Conservation (phyloP, 2,329 filamentous ascomycete species). For the Didymella exigua region DNA sequence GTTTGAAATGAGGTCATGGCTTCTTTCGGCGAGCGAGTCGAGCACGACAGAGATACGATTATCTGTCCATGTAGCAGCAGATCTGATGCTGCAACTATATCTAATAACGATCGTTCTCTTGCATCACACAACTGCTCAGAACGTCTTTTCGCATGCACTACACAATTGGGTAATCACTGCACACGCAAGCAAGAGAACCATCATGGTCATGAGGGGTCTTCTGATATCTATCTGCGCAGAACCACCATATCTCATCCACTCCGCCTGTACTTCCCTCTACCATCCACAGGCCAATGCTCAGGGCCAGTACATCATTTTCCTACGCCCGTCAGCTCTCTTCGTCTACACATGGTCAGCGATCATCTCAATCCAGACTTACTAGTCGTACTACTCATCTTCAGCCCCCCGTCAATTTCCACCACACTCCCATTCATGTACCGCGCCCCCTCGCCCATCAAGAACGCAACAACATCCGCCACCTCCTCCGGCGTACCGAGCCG, state of each 20-base stretch:
- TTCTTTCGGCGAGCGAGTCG: conserved; percentile 1
- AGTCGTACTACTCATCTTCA: conserved; percentile 33
- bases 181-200: too few species aligned
- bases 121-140: too few species aligned
- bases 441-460: conserved; percentile 54
- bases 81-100: not conserved
- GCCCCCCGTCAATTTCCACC: conserved; percentile 56
- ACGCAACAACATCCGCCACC: conserved; percentile 58
- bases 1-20: conserved; percentile 4
- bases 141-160: too few species aligned
- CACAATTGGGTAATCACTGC: too few species aligned
- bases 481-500: conserved; percentile 55
- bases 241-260: too few species aligned
- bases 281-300: too few species aligned
- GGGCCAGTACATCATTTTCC: too few species aligned
- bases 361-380: conserved; percentile 16
- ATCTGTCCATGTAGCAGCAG: conserved; percentile 1
- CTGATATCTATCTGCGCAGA: too few species aligned
- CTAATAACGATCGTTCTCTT: conserved; percentile 6
- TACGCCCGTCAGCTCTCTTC: not conserved
- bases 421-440: conserved; percentile 57
- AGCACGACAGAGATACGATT: conserved; percentile 2
- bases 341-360: not conserved
- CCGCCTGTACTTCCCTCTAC: too few species aligned
- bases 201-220: too few species aligned